phyloP scores from a whole-genome alignment of 306 rosid species.

The Cucumis cinereus region DNA sequence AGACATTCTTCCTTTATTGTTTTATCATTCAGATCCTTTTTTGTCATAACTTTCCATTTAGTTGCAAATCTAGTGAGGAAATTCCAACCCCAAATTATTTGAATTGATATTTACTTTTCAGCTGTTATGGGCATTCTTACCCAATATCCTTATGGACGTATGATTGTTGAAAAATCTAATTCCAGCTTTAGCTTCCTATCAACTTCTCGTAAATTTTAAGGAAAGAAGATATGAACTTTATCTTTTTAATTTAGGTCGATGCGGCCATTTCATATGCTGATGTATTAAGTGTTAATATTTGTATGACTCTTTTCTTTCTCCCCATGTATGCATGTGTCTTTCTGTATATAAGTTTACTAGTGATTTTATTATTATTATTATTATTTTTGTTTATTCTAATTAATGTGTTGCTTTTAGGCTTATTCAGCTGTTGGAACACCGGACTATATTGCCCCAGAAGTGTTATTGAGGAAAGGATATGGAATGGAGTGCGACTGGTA shows the following conservation, averaged over 20 bases:
- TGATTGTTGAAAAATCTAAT: background rate
- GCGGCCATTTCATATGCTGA: background rate
- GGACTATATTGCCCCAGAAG: constrained; percentile 89
- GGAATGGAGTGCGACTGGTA: constrained; percentile 91
- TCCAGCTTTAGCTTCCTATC: background rate
- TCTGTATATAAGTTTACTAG: background rate
- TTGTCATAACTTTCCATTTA: background rate
- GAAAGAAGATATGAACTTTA: background rate
- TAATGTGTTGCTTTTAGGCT: constrained; percentile 36
- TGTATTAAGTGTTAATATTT: background rate
- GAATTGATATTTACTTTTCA: background rate
- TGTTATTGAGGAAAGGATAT: constrained; percentile 68
- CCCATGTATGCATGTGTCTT: background rate
- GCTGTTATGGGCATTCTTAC: background rate
- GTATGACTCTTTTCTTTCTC: background rate
- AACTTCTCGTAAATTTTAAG: background rate
- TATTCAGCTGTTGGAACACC: constrained; percentile 91
- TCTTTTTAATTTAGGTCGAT: background rate
- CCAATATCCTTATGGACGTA: background rate
- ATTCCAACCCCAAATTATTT: background rate
- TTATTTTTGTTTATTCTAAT: constrained; percentile 1
- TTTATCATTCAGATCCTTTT: background rate
- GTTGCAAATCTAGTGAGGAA: background rate
- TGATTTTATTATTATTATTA: background rate
- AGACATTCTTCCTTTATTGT: background rate